Percentiles rank a stretch among this genome's conserved stretches.
These are phyloP conservation scores for Saitozyma podzolica DNA, from an alignment of 768 basidiomycete species.

Conservation along the genomic window DNA sequence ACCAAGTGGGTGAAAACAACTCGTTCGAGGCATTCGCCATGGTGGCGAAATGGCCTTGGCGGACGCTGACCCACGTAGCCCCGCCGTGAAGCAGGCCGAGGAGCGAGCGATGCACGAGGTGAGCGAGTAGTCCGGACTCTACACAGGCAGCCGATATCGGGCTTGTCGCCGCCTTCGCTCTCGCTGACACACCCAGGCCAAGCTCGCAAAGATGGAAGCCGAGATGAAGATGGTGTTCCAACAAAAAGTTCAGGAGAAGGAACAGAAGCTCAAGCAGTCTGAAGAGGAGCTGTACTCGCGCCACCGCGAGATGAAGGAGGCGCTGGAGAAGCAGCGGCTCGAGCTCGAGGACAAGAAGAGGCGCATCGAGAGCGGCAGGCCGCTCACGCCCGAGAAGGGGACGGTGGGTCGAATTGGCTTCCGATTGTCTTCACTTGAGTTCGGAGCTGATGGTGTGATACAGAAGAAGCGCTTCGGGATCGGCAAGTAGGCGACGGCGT, in stretches of 20 bases:
- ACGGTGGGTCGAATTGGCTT: constrained; percentile 60
- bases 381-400: constrained; percentile 90
- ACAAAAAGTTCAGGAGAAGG: constrained; percentile 99
- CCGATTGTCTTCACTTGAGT: neutral
- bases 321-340: constrained; percentile 88
- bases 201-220: constrained; percentile 79
- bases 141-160: neutral
- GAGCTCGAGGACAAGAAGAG: constrained; percentile 99
- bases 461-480: constrained; percentile 53
- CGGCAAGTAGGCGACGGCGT: constrained; percentile 38
- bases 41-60: too few relatives aligned
- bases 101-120: constrained; percentile 89
- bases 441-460: constrained; percentile 4
- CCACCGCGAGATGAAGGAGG: constrained; percentile 99
- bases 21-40: neutral
- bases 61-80: constrained; percentile 59
- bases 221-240: constrained; percentile 99
- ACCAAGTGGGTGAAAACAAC: constrained; percentile 72
- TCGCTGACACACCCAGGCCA: constrained; percentile 57
- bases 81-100: constrained; percentile 92
- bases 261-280: constrained; percentile 96
- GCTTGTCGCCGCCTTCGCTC: too few relatives aligned
- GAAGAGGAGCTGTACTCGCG: constrained; percentile 98
- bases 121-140: constrained; percentile 6
- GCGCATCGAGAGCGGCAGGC: constrained; percentile 88